Base-by-base conservation (phyloP, 2,329 filamentous ascomycete genomes). In the Colletotrichum godetiae region DNA sequence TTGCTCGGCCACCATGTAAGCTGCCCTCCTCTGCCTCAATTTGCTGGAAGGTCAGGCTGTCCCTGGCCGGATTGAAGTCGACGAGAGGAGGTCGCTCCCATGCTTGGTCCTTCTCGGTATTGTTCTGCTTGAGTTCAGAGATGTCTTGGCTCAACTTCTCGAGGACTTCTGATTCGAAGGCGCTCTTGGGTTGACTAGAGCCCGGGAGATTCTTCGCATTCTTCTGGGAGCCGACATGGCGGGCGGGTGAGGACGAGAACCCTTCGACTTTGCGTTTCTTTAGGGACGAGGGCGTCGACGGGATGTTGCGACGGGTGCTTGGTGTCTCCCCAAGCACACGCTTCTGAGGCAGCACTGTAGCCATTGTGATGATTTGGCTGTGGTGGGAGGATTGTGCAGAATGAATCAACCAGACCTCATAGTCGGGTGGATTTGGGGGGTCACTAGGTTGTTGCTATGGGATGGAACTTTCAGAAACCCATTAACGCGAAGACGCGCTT, bases 61-160 rank as follows among this genome's bases (percentile, higher is more conserved):
- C 91, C 46, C 84, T 90, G 65, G 88, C 81, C 10, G 92, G 88
- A 73, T 84, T 77, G 73, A 90, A 90, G 67, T 85, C 81, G n/a
- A 80, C 81, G 5, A 90, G 84, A 0, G 88, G 86, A 6, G 89
- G 89, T 1, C 89, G 87, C 59, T 93, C 92, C 97, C 97, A 99
- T 80, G 94, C 89, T 82, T 99, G 97, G 81, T 98, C 96, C 82
- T 92, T 97, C 81, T 99, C 97, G 2, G 94, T 89, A 83, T 97
- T 98, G 82, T 89, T 94, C 78, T 94, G 89, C 86, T 95, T 98
- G 77, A 97, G 87, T 24, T 92, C 93, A 29, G 90, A 92, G 74
- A 98, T 95, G 80, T 98, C 95, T 83, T 98, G 96, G 74, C 95
- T 97, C 83, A 99, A 90, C 86, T 97, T 98, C 87, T 98, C 96